Evolutionary conservation across 2,329 filamentous ascomycete species (phyloP).

Genomic region (Capronia epimyces): DNA sequence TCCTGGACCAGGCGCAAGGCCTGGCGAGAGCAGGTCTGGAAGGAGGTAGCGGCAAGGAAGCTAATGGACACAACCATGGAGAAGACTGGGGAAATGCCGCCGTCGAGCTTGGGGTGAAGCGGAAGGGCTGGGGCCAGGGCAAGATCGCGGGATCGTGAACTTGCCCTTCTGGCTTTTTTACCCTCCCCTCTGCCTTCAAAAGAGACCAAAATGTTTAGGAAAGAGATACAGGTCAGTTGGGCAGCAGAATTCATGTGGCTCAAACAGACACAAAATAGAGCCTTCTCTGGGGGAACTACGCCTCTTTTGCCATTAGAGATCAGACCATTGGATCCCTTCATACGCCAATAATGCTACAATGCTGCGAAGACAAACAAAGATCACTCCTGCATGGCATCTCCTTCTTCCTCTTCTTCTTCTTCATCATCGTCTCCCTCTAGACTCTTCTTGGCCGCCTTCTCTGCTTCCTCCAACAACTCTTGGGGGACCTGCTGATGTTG

Average conservation of each 20-base stretch:
- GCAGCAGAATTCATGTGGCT: background rate
- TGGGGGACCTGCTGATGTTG: slow-evolving; percentile 90
- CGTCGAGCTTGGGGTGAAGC: slow-evolving; percentile 88
- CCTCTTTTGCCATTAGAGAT: slow-evolving; percentile 3
- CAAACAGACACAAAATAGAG: background rate
- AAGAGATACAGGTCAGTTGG: background rate
- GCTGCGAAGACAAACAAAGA: slow-evolving; percentile 6
- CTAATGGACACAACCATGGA: slow-evolving; percentile 77
- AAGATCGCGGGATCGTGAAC: slow-evolving; percentile 41
- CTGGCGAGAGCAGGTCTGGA: slow-evolving; percentile 72
- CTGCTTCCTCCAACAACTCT: slow-evolving; percentile 83
- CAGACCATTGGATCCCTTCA: slow-evolving; percentile 5
- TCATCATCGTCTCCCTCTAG: slow-evolving; percentile 79
- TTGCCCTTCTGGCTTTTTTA: background rate
- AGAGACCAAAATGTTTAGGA: background rate
- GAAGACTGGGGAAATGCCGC: slow-evolving; percentile 94
- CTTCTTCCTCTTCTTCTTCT: slow-evolving; percentile 70
- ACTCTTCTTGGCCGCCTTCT: slow-evolving; percentile 84
- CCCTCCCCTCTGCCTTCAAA: background rate
- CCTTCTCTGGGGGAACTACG: background rate
- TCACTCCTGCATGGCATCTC: slow-evolving; percentile 88
- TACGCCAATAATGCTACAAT: slow-evolving; percentile 25
- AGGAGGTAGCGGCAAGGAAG: slow-evolving; percentile 39
- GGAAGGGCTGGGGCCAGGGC: slow-evolving; percentile 74
- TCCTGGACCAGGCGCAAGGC: slow-evolving; percentile 83